Conservation (phyloP, 1,284 basidiomycete species). For the Fomitopsis betulina region DNA sequence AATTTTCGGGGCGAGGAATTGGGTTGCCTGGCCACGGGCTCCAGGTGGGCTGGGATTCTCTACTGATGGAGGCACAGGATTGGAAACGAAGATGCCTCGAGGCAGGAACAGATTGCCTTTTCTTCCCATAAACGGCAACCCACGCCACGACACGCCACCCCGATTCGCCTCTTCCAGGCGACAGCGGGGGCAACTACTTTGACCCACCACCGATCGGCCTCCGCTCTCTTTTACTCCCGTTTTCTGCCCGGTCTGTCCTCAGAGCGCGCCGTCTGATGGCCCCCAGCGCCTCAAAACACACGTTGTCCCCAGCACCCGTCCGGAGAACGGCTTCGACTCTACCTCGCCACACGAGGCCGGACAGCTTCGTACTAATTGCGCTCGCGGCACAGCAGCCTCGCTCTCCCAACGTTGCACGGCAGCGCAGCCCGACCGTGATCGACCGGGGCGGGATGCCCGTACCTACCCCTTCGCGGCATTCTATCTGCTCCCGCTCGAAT, state of each 20-base stretch:
- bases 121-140: background rate
- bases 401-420: slow-evolving; percentile 17
- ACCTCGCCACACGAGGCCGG: background rate
- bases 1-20: slow-evolving; percentile 11
- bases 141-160: background rate
- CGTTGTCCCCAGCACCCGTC: slow-evolving; percentile 2
- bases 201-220: background rate
- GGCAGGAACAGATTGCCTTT: background rate
- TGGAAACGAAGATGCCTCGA: slow-evolving; percentile 3
- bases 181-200: background rate
- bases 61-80: background rate
- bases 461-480: slow-evolving; percentile 46
- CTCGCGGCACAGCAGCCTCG: slow-evolving; percentile 26
- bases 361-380: slow-evolving; percentile 38
- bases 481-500: slow-evolving; percentile 58
- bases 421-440: slow-evolving; percentile 21
- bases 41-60: background rate
- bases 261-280: background rate
- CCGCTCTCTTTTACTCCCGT: background rate
- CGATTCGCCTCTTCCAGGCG: background rate
- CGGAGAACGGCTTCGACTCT: slow-evolving; percentile 6
- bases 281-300: background rate
- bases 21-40: slow-evolving; percentile 4
- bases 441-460: slow-evolving; percentile 72
- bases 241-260: background rate